Evolutionary conservation across 768 basidiomycete genomes (phyloP).

Genomic region (Gloeostereum incarnatum): DNA sequence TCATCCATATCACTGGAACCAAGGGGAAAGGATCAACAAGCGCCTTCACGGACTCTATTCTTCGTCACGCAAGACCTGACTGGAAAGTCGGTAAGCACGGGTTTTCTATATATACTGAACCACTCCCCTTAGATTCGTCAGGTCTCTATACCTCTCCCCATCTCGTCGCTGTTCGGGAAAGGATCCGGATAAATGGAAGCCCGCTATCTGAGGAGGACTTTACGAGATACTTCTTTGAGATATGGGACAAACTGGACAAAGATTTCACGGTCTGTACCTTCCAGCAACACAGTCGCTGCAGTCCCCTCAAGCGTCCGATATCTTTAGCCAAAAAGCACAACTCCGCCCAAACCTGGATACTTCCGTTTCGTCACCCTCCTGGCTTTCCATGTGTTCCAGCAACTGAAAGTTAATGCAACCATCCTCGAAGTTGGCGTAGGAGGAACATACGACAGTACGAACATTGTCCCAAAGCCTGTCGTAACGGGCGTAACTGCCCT

Average conservation of each 20-base stretch:
- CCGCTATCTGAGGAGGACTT: constrained; percentile 88
- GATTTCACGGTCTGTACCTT: constrained; percentile 43
- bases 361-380: constrained; percentile 91
- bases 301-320: constrained; percentile 8
- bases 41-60: constrained; percentile 83
- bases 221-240: constrained; percentile 88
- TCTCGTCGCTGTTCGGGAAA: constrained; percentile 89
- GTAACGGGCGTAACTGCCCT: constrained; percentile 85
- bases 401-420: constrained; percentile 78
- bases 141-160: constrained; percentile 97
- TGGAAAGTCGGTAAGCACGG: constrained; percentile 69
- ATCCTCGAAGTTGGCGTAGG: constrained; percentile 96
- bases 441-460: constrained; percentile 91
- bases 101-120: background rate
- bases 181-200: constrained; percentile 86
- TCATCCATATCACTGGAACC: constrained; percentile 94
- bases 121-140: constrained; percentile 17
- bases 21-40: constrained; percentile 98
- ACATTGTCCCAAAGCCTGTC: constrained; percentile 86
- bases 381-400: constrained; percentile 84
- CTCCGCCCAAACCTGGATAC: constrained; percentile 77
- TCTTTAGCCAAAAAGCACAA: constrained; percentile 20
- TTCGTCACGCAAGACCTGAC: constrained; percentile 62
- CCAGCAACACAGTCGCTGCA: background rate
- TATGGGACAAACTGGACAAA: constrained; percentile 77